A percentile compares a stretch with the other conserved stretches of the same genome.
phyloP scores from a whole-genome alignment of 2,329 filamentous ascomycete genomes.

The Fusarium odoratissimum region DNA sequence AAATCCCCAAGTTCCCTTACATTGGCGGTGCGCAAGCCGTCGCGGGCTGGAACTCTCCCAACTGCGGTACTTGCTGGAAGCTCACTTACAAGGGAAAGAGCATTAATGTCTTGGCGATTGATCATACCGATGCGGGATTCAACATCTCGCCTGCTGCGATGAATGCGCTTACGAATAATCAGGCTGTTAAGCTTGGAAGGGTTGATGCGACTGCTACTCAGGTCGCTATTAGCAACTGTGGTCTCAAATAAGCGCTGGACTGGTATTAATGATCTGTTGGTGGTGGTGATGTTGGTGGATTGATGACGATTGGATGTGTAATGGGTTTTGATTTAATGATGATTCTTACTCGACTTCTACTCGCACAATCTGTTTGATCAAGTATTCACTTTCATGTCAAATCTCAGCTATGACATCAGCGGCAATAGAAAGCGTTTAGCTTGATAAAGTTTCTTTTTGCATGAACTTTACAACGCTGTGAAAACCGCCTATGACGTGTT shows the following conservation, averaged over 20 bases:
- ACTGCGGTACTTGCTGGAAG: conserved; percentile 70
- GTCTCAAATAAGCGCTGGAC: conserved; percentile 2
- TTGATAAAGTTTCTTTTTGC: not conserved
- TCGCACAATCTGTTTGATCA: fast-evolving
- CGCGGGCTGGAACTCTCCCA: conserved; percentile 64
- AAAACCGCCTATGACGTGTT: not conserved
- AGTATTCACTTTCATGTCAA: too few relatives aligned
- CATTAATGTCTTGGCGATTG: conserved; percentile 67
- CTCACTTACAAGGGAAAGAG: conserved; percentile 62
- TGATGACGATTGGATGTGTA: not conserved
- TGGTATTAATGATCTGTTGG: not conserved
- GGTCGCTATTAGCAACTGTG: conserved; percentile 58
- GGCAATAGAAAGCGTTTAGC: fast-evolving
- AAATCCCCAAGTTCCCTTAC: conserved; percentile 63
- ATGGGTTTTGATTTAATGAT: not conserved
- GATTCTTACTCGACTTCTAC: not conserved
- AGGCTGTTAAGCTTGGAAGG: conserved; percentile 62
- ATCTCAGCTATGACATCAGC: not conserved
- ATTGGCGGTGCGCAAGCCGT: conserved; percentile 66
- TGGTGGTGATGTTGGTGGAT: fast-evolving
- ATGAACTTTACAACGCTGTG: not conserved
- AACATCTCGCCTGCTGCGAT: conserved; percentile 67
- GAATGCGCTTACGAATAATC: conserved; percentile 64
- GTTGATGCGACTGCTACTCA: conserved; percentile 61
- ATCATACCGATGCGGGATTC: conserved; percentile 61